Percentiles rank a stretch among this genome's conserved stretches.
Evolutionary conservation across 2,329 filamentous ascomycete species (phyloP).

Genomic region (Neonectria faginata): DNA sequence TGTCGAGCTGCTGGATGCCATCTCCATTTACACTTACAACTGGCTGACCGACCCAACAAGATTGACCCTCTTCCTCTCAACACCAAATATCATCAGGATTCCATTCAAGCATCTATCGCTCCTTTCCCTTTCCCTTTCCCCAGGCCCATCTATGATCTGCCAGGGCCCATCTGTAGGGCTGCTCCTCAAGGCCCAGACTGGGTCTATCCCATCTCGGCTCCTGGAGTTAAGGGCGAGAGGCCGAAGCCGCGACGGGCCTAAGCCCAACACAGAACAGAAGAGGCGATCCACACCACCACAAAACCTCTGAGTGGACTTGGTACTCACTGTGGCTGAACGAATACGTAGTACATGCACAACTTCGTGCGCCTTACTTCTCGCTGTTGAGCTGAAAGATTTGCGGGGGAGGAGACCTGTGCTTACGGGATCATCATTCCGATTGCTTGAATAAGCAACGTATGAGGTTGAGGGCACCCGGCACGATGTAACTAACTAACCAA

Average conservation of each 20-base stretch:
- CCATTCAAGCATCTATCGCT: background rate
- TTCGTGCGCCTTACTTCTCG: too few relatives aligned
- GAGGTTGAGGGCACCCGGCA: background rate
- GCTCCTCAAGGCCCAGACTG: background rate
- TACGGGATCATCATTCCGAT: background rate
- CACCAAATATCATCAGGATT: background rate
- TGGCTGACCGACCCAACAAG: too few relatives aligned
- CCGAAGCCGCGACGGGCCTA: conserved; percentile 42
- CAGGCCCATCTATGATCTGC: conserved; percentile 3
- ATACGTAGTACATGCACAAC: too few relatives aligned
- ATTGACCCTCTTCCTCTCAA: background rate
- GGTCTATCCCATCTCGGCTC: conserved; percentile 25
- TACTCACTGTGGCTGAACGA: background rate
- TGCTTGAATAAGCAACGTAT: background rate
- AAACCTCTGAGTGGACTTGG: background rate
- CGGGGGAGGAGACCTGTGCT: background rate
- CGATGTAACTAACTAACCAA: background rate
- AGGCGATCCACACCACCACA: conserved; percentile 19
- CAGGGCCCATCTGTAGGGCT: conserved; percentile 19
- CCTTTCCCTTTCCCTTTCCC: background rate
- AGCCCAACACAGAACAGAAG: conserved; percentile 16
- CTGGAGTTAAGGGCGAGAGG: conserved; percentile 39
- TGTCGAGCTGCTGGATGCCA: background rate
- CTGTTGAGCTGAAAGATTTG: background rate
- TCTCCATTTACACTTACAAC: background rate